phyloP scores from a whole-genome alignment of 306 rosid species.

The Delonix regia region DNA sequence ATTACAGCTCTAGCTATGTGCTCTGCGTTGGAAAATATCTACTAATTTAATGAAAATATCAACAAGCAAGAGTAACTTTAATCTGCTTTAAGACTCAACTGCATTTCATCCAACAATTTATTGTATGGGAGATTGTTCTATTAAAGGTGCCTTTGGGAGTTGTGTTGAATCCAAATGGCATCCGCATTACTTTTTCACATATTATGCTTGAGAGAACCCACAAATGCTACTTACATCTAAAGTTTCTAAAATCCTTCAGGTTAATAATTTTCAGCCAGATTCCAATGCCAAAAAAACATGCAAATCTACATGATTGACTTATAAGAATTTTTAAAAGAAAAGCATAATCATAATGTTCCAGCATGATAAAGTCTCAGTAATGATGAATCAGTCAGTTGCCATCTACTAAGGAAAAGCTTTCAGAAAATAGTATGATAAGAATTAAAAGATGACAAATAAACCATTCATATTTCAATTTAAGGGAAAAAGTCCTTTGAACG shows the following conservation, averaged over 20 bases:
- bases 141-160: not conserved
- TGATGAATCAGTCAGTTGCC: not conserved
- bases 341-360: not conserved
- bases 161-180: not conserved
- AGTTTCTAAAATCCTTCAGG: not conserved
- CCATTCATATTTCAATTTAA: not conserved
- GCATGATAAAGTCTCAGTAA: not conserved
- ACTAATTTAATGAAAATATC: not conserved
- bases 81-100: not conserved
- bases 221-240: not conserved
- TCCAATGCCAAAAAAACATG: not conserved
- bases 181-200: not conserved
- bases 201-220: not conserved
- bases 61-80: not conserved
- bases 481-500: not conserved
- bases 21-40: not conserved
- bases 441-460: not conserved
- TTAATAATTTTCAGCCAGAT: not conserved
- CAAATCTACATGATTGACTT: not conserved
- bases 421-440: not conserved
- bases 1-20: not conserved
- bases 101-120: not conserved
- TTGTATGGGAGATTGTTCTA: not conserved
- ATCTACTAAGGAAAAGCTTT: not conserved
- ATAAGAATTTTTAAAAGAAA: not conserved